A percentile compares a stretch with the other conserved stretches of the same genome.
These are phyloP conservation scores for Pulveroboletus sp. DNA, from an alignment of 768 basidiomycete genomes.

Conservation along the genomic window DNA sequence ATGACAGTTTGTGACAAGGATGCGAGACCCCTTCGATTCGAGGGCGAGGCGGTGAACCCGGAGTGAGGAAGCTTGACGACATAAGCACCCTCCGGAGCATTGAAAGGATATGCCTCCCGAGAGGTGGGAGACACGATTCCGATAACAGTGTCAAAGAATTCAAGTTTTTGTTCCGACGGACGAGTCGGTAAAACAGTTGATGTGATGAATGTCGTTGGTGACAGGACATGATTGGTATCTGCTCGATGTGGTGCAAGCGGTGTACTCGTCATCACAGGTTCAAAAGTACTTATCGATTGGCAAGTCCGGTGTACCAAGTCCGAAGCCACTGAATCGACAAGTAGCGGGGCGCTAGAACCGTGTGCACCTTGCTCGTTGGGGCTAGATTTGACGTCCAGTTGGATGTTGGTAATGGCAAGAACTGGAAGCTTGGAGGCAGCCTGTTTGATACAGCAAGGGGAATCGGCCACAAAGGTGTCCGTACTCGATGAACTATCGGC, in stretches of 20 bases:
- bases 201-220: neutral
- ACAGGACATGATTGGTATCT: neutral
- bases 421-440: constrained; percentile 3
- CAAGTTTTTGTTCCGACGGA: neutral
- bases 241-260: constrained; percentile 4
- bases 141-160: neutral
- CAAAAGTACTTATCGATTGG: constrained; percentile 2
- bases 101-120: constrained; percentile 1
- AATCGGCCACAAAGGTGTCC: constrained; percentile 23
- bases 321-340: neutral
- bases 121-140: constrained; percentile 5
- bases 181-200: neutral
- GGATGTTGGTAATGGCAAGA: neutral
- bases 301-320: neutral
- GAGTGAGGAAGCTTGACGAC: constrained; percentile 16
- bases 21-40: neutral
- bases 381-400: neutral
- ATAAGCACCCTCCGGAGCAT: constrained; percentile 1
- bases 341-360: neutral
- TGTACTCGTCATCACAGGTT: constrained; percentile 17
- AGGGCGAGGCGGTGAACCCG: neutral
- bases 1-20: neutral
- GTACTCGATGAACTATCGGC: constrained; percentile 14
- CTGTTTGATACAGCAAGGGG: constrained; percentile 14
- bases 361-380: neutral